A percentile compares a stretch with the other conserved stretches of the same genome.
Conservation (phyloP, 164 flowering plant species). For the Platanus orientalis region DNA sequence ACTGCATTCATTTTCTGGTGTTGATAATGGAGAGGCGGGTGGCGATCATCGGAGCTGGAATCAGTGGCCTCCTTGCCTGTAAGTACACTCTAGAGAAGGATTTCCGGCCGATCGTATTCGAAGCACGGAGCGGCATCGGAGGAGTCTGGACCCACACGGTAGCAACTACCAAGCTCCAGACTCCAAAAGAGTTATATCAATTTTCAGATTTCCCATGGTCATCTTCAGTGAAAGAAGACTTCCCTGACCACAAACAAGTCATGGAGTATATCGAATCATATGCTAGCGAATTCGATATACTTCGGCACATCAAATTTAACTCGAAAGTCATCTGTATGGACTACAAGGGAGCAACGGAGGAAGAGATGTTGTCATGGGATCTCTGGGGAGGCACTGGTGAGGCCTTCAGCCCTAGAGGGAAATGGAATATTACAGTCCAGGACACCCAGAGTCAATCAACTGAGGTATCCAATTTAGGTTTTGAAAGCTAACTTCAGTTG, state of each 20-base stretch:
- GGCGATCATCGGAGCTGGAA: constrained; percentile 65
- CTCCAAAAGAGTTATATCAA: constrained; percentile 34
- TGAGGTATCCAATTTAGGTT: constrained; percentile 18
- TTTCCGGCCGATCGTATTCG: constrained; percentile 39
- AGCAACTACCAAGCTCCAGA: constrained; percentile 49
- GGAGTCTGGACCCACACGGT: constrained; percentile 44
- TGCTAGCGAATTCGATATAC: constrained; percentile 33
- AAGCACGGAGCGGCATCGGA: constrained; percentile 16
- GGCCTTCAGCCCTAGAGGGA: constrained; percentile 29
- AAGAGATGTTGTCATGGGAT: constrained; percentile 32
- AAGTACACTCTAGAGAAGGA: constrained; percentile 49
- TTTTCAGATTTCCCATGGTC: constrained; percentile 83
- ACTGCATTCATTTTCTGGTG: no score
- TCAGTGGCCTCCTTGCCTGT: constrained; percentile 68
- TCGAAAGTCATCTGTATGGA: constrained; percentile 31
- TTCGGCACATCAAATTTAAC: constrained; percentile 29
- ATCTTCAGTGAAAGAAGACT: constrained; percentile 26
- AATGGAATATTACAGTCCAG: constrained; percentile 31
- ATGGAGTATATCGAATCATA: constrained; percentile 45
- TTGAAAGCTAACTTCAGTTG: not conserved
- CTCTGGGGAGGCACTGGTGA: constrained; percentile 39
- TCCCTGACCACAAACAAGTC: constrained; percentile 39
- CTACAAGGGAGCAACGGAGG: constrained; percentile 25
- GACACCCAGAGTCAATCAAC: constrained; percentile 16
- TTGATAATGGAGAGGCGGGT: constrained; percentile 40